Evolutionary conservation across 192 early-diverging fungal genomes (phyloP).

Genomic region (Dissophora globulifera): DNA sequence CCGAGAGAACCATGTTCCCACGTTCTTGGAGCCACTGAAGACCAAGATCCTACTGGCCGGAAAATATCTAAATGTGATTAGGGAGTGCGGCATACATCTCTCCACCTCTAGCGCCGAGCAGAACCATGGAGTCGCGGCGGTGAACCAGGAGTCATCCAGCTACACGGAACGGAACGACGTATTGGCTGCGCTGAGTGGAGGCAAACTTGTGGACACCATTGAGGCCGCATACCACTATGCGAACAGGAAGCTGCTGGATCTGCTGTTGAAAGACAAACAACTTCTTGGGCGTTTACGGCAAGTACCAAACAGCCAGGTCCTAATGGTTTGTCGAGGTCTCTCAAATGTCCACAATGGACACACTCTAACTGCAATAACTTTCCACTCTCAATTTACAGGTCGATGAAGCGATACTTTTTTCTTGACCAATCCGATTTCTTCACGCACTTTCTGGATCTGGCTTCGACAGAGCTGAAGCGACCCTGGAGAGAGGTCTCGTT

Average conservation of each 20-base stretch:
- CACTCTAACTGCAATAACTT: neutral
- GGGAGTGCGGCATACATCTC: conserved; percentile 78
- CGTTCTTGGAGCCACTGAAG: conserved; percentile 79
- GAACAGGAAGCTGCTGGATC: conserved; percentile 84
- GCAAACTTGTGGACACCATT: conserved; percentile 73
- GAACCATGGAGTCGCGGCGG: conserved; percentile 19
- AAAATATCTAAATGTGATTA: conserved; percentile 94
- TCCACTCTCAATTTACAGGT: conserved; percentile 61
- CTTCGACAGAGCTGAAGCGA: conserved; percentile 77
- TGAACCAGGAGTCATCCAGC: conserved; percentile 20
- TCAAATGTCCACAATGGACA: no score
- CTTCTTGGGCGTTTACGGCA: conserved; percentile 80
- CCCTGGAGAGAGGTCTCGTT: conserved; percentile 75
- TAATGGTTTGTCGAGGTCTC: no score
- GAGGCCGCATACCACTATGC: conserved; percentile 89
- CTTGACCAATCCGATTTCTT: conserved; percentile 95
- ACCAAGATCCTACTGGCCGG: conserved; percentile 90
- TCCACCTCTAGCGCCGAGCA: conserved; percentile 42
- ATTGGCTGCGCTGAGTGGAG: conserved; percentile 67
- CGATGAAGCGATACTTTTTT: conserved; percentile 92
- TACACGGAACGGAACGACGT: conserved; percentile 59
- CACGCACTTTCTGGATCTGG: conserved; percentile 93
- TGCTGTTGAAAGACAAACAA: conserved; percentile 83
- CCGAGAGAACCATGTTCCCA: conserved; percentile 71
- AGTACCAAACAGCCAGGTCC: no score